Percentiles rank a stretch among this genome's conserved stretches.
These are phyloP conservation scores for Colletotrichum costaricense DNA, from an alignment of 2,329 filamentous ascomycete species.

Conservation along the genomic window DNA sequence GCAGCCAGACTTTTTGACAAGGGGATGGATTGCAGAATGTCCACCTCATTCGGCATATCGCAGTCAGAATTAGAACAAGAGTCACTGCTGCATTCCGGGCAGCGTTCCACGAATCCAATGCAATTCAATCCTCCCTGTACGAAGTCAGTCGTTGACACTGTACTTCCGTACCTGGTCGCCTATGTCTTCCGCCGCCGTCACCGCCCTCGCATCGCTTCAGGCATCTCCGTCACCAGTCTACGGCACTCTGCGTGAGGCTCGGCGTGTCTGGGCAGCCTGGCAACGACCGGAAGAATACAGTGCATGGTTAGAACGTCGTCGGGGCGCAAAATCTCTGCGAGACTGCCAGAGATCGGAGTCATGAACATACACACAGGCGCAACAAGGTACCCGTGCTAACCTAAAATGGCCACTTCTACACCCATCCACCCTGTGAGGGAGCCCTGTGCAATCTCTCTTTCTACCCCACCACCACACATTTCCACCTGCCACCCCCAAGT, in stretches of 20 bases:
- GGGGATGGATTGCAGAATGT: slow-evolving; percentile 5
- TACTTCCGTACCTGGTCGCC: background rate
- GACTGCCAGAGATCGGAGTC: slow-evolving; percentile 21
- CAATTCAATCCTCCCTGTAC: background rate
- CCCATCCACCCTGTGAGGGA: slow-evolving; percentile 7
- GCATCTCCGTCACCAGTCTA: slow-evolving; percentile 3
- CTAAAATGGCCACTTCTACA: slow-evolving; percentile 10
- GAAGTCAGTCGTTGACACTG: slow-evolving; percentile 9
- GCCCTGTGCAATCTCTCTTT: background rate
- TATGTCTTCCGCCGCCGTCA: slow-evolving; percentile 13
- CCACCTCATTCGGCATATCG: background rate
- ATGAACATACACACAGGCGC: slow-evolving; percentile 8
- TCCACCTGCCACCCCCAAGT: slow-evolving; percentile 18
- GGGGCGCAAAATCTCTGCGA: slow-evolving; percentile 28
- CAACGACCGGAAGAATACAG: slow-evolving; percentile 19
- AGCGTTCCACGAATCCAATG: slow-evolving; percentile 1
- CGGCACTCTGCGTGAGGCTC: slow-evolving; percentile 20
- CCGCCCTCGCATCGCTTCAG: slow-evolving; percentile 1
- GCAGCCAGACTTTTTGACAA: background rate
- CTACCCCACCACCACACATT: slow-evolving; percentile 30
- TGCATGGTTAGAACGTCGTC: slow-evolving; percentile 17
- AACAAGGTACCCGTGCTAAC: slow-evolving; percentile 5
- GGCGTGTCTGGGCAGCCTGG: slow-evolving; percentile 11
- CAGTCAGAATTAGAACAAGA: background rate
- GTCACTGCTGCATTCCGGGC: slow-evolving; percentile 11